Percentiles rank a stretch among this genome's conserved stretches.
Conservation (phyloP, 129 eudicot genomes). For the Chrysanthemum makinoi region DNA sequence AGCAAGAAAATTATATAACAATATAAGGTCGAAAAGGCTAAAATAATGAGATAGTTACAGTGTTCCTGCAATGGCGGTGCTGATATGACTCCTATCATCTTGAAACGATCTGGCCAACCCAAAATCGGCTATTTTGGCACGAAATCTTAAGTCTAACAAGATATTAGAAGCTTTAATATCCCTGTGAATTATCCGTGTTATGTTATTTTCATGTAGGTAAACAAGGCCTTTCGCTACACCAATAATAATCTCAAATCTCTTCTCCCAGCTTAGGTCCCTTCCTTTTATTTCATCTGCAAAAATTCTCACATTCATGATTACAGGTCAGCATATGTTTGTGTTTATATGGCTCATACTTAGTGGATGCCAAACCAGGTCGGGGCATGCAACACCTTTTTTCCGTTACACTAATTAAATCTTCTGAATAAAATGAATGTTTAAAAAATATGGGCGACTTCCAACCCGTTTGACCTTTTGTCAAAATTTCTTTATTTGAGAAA, state of each 20-base stretch:
- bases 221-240: slow-evolving; percentile 77
- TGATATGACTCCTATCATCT: slow-evolving; percentile 76
- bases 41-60: slow-evolving; percentile 40
- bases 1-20: not conserved
- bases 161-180: slow-evolving; percentile 81
- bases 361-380: not conserved
- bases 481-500: too few relatives aligned
- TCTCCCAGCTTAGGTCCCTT: slow-evolving; percentile 68
- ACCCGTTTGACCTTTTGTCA: too few relatives aligned
- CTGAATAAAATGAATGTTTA: too few relatives aligned
- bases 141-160: slow-evolving; percentile 60
- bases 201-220: slow-evolving; percentile 81
- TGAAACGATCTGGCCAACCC: slow-evolving; percentile 89
- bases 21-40: not conserved
- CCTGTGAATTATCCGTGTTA: slow-evolving; percentile 60
- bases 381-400: too few relatives aligned
- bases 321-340: not conserved
- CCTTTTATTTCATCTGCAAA: slow-evolving; percentile 57
- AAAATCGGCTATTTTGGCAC: slow-evolving; percentile 83
- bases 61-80: slow-evolving; percentile 88
- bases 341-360: not conserved
- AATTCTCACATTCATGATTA: not conserved
- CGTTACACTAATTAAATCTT: too few relatives aligned
- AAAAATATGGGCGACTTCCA: too few relatives aligned
- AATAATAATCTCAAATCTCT: slow-evolving; percentile 56